Evolutionary conservation across 768 basidiomycete genomes (phyloP), one percentile per base, ranked within the genome.

Genomic region (Arthromyces matolae): DNA sequence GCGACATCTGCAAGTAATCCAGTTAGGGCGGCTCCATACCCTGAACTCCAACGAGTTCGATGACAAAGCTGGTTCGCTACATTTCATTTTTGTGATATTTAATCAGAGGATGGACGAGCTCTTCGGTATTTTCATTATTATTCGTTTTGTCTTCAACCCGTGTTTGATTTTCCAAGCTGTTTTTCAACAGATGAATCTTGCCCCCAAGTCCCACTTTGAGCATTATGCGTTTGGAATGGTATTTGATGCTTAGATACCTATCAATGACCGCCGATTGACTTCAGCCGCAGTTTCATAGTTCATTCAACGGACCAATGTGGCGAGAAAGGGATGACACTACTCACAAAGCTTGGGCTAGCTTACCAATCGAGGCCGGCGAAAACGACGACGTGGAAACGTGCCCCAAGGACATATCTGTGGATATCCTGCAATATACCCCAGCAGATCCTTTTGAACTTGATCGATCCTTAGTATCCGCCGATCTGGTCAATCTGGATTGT

Each of bases 141-240:
- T 8, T 19, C 29, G n/a, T n/a, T 14, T 12, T 33, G 3, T n/a
- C 27, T 40, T 18, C 19, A 2, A 25, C 18, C 16, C 12, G 3
- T 1, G 18, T 45, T 25, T 12, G 22, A 34, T 18, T 33, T 13
- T 16, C 38, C 18, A 23, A 50, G 49, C 49, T n/a, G 41, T 29
- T 7, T 50, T 50, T 29, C 36, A 44, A 28, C 49, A 50, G 24
- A 49, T 49, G 48, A 40, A 49, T 16, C 20, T 41, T 12, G 29
- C 45, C 7, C 3, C 29, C 3, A 33, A 28, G n/a, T n/a, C 10
- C 7, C 16, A 50, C 14, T 41, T 50, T 18, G 49, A 45, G 19
- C 34, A 44, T 14, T 50, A 34, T 22, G 38, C 49, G 8, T 51
- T 45, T 29, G 49, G 49, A 3, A 51, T 51, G 49, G 49, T 51